phyloP scores from a whole-genome alignment of 768 basidiomycete genomes.

The Crepidotus variabilis region DNA sequence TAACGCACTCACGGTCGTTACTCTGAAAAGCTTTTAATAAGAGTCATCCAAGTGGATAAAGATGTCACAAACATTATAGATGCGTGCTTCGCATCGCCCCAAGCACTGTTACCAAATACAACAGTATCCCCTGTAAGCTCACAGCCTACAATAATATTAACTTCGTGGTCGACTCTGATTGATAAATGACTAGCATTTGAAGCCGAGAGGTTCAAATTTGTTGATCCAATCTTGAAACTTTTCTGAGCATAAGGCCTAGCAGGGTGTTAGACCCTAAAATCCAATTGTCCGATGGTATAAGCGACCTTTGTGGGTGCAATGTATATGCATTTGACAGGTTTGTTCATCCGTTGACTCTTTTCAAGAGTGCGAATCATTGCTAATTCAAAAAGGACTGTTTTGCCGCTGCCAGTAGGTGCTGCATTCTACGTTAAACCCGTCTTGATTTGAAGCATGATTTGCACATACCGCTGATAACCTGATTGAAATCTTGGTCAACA shows the following conservation, averaged over 20 bases:
- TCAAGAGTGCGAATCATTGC: constrained; percentile 75
- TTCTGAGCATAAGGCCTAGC: constrained; percentile 85
- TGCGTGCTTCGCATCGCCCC: constrained; percentile 72
- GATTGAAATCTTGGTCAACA: not conserved
- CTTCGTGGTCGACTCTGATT: not conserved
- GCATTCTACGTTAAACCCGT: constrained; percentile 8
- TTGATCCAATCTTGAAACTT: constrained; percentile 76
- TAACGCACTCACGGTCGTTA: constrained; percentile 63
- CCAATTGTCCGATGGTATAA: not conserved
- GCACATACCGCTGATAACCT: constrained; percentile 70
- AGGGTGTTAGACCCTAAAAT: not conserved
- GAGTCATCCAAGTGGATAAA: not conserved
- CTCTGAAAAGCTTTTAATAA: constrained; percentile 32
- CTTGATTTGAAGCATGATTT: not conserved
- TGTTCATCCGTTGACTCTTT: constrained; percentile 29
- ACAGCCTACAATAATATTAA: constrained; percentile 47
- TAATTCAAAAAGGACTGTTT: constrained; percentile 93
- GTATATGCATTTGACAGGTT: constrained; percentile 74
- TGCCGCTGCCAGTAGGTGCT: constrained; percentile 97
- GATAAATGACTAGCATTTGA: constrained; percentile 55
- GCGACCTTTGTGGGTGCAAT: constrained; percentile 88
- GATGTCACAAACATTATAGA: constrained; percentile 63
- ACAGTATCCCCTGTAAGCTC: constrained; percentile 93
- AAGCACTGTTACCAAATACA: constrained; percentile 56
- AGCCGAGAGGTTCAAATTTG: constrained; percentile 73